Evolutionary conservation across 306 rosid species (phyloP).

Genomic region (Lathyrus aphaca): DNA sequence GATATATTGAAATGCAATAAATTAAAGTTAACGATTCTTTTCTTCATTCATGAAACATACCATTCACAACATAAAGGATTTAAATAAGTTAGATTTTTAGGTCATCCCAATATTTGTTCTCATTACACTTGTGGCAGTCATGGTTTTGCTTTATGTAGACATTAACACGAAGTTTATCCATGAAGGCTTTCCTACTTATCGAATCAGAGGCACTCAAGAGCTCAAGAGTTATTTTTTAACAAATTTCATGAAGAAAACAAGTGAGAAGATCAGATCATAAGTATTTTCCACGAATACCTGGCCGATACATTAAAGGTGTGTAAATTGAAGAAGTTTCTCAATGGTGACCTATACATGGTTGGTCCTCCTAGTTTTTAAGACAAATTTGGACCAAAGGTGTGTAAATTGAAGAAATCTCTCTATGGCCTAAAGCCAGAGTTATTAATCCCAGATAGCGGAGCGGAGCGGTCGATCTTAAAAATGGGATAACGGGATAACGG

Average conservation of each 20-base stretch:
- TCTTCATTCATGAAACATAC: slow-evolving; percentile 21
- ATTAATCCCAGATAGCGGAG: too few species aligned
- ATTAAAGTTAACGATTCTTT: slow-evolving; percentile 15
- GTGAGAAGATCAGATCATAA: not conserved
- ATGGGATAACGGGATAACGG: too few species aligned
- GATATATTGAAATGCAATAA: slow-evolving; percentile 9
- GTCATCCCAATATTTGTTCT: slow-evolving; percentile 5
- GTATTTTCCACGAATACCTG: not conserved
- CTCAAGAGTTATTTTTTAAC: not conserved
- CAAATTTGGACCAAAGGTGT: not conserved
- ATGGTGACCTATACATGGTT: slow-evolving; percentile 1
- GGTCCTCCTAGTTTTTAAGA: not conserved
- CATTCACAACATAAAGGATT: slow-evolving; percentile 8
- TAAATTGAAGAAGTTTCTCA: not conserved
- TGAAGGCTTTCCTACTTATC: not conserved
- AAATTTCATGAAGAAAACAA: not conserved
- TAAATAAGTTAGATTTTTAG: slow-evolving; percentile 8
- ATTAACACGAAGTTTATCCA: not conserved
- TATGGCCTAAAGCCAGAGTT: too few species aligned
- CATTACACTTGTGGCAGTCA: slow-evolving; percentile 3
- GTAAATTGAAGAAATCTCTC: not conserved
- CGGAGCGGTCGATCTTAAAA: too few species aligned
- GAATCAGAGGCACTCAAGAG: slow-evolving; percentile 4
- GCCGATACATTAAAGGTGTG: not conserved
- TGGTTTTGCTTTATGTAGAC: slow-evolving; percentile 2